phyloP scores from a whole-genome alignment of 2,329 filamentous ascomycete genomes.

The Daldinia sp. region DNA sequence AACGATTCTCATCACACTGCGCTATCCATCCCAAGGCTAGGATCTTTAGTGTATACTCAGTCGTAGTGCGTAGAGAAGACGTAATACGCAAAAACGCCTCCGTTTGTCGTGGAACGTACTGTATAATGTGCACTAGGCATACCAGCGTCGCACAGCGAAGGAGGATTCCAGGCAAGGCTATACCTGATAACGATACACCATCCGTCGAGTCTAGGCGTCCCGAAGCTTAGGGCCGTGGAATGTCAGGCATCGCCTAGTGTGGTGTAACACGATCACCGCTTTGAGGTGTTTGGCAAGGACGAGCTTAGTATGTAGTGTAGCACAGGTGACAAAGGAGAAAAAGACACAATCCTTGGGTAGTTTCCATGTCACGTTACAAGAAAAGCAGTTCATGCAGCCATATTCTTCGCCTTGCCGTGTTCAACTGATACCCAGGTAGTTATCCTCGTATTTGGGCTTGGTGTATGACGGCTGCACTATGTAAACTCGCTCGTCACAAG shows the following conservation, averaged over 20 bases:
- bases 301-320: too few species aligned
- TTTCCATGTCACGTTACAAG: background rate
- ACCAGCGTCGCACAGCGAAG: background rate
- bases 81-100: background rate
- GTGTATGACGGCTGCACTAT: background rate
- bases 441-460: background rate
- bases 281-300: background rate
- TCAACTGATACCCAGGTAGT: background rate
- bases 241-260: conserved; percentile 1
- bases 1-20: background rate
- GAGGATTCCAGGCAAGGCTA: background rate
- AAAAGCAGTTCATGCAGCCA: background rate
- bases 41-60: background rate
- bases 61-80: background rate
- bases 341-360: background rate
- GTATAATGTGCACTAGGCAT: too few species aligned
- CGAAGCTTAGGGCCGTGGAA: background rate
- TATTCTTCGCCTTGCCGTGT: background rate
- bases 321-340: background rate
- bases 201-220: conserved; percentile 1
- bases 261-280: conserved; percentile 17
- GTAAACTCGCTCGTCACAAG: background rate
- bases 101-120: background rate
- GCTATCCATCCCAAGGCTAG: background rate
- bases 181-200: background rate